Evolutionary conservation across 108 stramenopile genomes (phyloP), one percentile per base, ranked within the genome.

Genomic region (Craspedostauros australis): DNA sequence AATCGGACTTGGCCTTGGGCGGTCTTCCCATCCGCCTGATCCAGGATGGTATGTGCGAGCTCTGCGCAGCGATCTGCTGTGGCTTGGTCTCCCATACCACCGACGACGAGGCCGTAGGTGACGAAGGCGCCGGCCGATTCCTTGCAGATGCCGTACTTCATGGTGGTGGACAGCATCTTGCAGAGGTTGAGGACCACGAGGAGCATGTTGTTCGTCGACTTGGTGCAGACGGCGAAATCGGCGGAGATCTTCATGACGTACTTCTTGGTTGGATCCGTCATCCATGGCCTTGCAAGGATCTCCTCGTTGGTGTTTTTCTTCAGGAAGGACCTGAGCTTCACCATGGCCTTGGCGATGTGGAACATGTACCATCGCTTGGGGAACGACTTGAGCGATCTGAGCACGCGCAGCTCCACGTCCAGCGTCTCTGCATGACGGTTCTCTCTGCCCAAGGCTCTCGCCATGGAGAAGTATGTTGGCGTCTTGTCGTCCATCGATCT

Each of bases 131-230:
- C 25, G 20, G 67, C 67, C 18, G 46, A 44, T 23, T 23, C 30
- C 36, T 50, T 52, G 1, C 41, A 38, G 11, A 68, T 18, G 1
- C 67, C 67, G 50, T 60, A 48, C 22, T 61, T 24, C 32, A 68
- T 50, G 1, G 67, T 36, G 2, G 50, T 38, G 4, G 59, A 46
- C n/a, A 68, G 20, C 19, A 40, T 44, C 20, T n/a, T 25, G n/a
- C 46, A 46, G 15, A 39, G 34, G 38, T 54, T 55, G 38, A 55
- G 49, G 31, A 53, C 25, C 30, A 49, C 54, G 27, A 43, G 48
- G 6, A 51, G 23, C 21, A 21, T 54, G 39, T 48, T 16, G 16
- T 44, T 26, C 11, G 41, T 48, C 16, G 34, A 30, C 20, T 42
- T 54, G 3, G 67, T 38, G 12, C 67, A 53, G 2, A 53, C 46